These are phyloP conservation scores for Plenodomus biglobosus DNA, from an alignment of 2,329 filamentous ascomycete species.

Conservation along the genomic window DNA sequence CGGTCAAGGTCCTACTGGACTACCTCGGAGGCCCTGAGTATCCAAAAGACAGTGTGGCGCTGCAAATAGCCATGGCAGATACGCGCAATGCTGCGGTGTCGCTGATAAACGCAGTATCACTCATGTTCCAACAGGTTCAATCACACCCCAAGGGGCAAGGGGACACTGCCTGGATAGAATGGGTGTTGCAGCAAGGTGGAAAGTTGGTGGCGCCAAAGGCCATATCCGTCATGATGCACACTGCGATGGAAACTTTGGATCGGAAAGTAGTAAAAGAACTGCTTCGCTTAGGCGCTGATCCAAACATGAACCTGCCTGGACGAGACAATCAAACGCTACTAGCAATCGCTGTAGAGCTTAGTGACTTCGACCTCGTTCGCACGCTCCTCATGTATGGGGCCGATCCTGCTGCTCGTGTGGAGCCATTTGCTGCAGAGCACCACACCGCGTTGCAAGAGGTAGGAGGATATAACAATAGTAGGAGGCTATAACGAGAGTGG, in stretches of 20 bases:
- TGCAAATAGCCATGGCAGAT: conserved; percentile 21
- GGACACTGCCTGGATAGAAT: conserved; percentile 21
- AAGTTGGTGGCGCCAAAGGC: conserved; percentile 16
- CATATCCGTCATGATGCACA: conserved; percentile 16
- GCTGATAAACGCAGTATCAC: conserved; percentile 10
- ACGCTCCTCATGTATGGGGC: conserved; percentile 19
- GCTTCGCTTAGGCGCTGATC: conserved; percentile 13
- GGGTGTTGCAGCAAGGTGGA: conserved; percentile 22
- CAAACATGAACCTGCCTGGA: conserved; percentile 12
- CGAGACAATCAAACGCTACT: conserved; percentile 13
- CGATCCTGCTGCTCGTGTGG: conserved; percentile 10
- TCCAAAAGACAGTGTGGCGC: conserved; percentile 18
- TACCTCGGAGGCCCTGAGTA: conserved; percentile 18
- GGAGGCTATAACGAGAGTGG: too few species aligned
- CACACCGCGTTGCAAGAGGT: conserved; percentile 17
- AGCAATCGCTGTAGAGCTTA: conserved; percentile 9
- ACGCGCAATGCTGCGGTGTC: conserved; percentile 9
- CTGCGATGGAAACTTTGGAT: conserved; percentile 13
- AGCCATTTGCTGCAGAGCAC: neutral
- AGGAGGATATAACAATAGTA: too few species aligned
- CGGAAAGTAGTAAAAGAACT: conserved; percentile 15
- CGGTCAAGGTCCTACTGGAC: conserved; percentile 16
- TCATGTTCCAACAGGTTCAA: conserved; percentile 16
- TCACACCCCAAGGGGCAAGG: neutral
- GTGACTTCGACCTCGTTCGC: conserved; percentile 13